Evolutionary conservation across 2,329 filamentous ascomycete genomes (phyloP).

Genomic region (Trichoderma breve): DNA sequence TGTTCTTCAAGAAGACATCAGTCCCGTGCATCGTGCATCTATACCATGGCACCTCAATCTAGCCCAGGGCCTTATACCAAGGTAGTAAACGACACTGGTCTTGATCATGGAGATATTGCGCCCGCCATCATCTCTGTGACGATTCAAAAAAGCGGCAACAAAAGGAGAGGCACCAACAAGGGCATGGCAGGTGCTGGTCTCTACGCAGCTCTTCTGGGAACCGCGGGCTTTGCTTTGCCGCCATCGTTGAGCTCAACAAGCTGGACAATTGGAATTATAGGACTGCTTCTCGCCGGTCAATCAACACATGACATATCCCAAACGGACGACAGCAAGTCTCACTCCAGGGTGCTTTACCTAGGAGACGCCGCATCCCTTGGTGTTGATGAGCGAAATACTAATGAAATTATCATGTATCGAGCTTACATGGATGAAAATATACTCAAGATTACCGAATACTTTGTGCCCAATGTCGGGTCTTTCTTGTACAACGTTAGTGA

Average conservation of each 20-base stretch:
- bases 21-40: accelerated
- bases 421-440: neutral
- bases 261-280: neutral
- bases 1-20: too few species aligned
- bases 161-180: too few species aligned
- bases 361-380: neutral
- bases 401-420: neutral
- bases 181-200: too few species aligned
- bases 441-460: neutral
- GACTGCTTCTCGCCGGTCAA: neutral
- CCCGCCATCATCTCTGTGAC: too few species aligned
- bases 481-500: neutral
- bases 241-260: too few species aligned
- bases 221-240: too few species aligned
- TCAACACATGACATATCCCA: neutral
- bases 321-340: neutral
- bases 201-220: too few species aligned
- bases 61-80: too few species aligned
- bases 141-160: too few species aligned
- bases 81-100: too few species aligned
- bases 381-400: neutral
- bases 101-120: too few species aligned
- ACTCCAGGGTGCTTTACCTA: neutral
- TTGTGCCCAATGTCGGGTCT: neutral
- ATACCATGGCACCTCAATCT: too few species aligned